These are phyloP conservation scores for Helotiales sp. DNA, from an alignment of 2,329 filamentous ascomycete species.

Conservation along the genomic window DNA sequence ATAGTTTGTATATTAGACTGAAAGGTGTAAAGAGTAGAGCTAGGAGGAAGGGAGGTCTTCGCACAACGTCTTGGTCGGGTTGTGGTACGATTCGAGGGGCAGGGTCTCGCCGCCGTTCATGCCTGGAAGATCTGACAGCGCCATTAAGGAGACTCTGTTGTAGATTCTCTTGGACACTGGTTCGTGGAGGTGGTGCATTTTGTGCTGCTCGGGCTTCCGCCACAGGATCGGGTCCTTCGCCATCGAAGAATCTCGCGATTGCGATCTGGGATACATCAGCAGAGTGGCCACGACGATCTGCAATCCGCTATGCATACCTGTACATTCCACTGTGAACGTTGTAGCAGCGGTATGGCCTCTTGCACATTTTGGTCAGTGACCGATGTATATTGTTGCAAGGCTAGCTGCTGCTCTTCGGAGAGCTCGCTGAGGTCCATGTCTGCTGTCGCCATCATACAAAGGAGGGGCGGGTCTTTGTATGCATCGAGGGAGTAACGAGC, in stretches of 20 bases:
- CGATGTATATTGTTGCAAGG: slow-evolving; percentile 83
- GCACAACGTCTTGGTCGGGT: slow-evolving; percentile 61
- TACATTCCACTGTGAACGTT: slow-evolving; percentile 93
- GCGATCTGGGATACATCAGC: slow-evolving; percentile 64
- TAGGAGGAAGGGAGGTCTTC: slow-evolving; percentile 73
- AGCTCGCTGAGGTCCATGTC: slow-evolving; percentile 13
- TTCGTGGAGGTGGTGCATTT: slow-evolving; percentile 59
- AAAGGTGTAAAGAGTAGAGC: slow-evolving; percentile 81
- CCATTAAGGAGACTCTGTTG: slow-evolving; percentile 53
- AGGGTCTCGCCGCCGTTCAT: slow-evolving; percentile 52
- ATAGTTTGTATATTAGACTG: slow-evolving; percentile 70
- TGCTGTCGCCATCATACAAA: slow-evolving; percentile 5
- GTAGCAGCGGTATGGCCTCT: slow-evolving; percentile 76
- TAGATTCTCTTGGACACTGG: slow-evolving; percentile 72
- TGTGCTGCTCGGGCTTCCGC: slow-evolving; percentile 72
- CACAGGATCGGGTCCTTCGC: slow-evolving; percentile 80
- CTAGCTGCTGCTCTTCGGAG: slow-evolving; percentile 42
- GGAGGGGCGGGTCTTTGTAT: neutral
- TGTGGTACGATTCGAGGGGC: slow-evolving; percentile 85
- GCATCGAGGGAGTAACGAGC: neutral
- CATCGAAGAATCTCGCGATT: slow-evolving; percentile 96
- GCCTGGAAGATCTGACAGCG: slow-evolving; percentile 36
- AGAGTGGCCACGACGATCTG: neutral
- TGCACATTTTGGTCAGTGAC: slow-evolving; percentile 81
- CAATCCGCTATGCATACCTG: slow-evolving; percentile 54